These are phyloP conservation scores for Metschnikowia cubensis DNA, from an alignment of 805 yeast species.

Conservation along the genomic window DNA sequence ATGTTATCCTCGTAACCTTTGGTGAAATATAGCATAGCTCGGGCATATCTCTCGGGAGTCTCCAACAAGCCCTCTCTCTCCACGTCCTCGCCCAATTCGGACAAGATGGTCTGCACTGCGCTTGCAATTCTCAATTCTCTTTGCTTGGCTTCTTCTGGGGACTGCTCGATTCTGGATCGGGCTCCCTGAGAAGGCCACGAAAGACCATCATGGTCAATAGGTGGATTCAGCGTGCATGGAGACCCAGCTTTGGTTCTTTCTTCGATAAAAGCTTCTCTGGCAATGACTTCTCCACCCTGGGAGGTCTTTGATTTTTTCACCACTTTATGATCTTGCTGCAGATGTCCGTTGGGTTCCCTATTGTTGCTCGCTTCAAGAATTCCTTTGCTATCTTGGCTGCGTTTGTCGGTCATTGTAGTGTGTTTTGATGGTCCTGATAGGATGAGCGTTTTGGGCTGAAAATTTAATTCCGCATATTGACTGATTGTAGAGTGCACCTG, in stretches of 20 bases:
- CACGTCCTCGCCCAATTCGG: slow-evolving; percentile 89
- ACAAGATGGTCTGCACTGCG: slow-evolving; percentile 74
- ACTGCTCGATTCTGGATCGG: slow-evolving; percentile 65
- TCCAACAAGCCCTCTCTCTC: slow-evolving; percentile 84
- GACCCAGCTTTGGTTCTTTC: slow-evolving; percentile 73
- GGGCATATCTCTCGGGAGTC: slow-evolving; percentile 94
- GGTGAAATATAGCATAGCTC: slow-evolving; percentile 94
- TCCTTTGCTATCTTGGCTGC: neutral
- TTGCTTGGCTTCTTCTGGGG: slow-evolving; percentile 56
- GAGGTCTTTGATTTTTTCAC: slow-evolving; percentile 20
- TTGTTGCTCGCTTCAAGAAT: neutral
- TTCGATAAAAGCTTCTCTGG: slow-evolving; percentile 44
- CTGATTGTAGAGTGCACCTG: neutral
- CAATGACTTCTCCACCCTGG: slow-evolving; percentile 14
- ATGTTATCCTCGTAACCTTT: slow-evolving; percentile 96
- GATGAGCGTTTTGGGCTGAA: neutral
- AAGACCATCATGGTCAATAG: slow-evolving; percentile 84
- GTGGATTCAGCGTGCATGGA: slow-evolving; percentile 78
- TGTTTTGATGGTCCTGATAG: neutral
- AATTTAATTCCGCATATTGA: slow-evolving; percentile 2
- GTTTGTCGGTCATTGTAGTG: slow-evolving; percentile 1
- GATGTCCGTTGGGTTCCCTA: neutral
- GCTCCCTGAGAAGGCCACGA: slow-evolving; percentile 95
- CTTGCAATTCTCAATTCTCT: slow-evolving; percentile 76
- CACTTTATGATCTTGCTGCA: neutral